Evolutionary conservation across 2,329 filamentous ascomycete genomes (phyloP), one percentile per base, ranked within the genome.

Genomic region (Tolypocladium nubicola): DNA sequence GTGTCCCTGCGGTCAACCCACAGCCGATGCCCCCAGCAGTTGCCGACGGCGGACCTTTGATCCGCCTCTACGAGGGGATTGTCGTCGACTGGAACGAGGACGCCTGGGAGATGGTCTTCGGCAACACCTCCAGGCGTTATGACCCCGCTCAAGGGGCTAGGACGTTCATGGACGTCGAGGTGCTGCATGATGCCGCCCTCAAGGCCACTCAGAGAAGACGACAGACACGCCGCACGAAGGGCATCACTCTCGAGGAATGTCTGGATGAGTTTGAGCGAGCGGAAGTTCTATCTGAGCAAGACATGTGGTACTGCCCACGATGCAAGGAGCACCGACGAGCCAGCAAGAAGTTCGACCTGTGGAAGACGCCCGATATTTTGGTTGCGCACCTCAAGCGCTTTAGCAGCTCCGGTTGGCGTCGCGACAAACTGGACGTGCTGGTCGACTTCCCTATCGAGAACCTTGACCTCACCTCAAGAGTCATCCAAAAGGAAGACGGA

Each of bases 341-440:
- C 23, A 92, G 87, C 74, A 99, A 99, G 77, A 97, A 94, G 67
- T 90, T 99, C 56, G 92, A 97, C 68, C 82, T 99, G 21, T 99
- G 94, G 94, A 97, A 93, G 68, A 87, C 89, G 2, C 94, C 94
- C 0, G 94, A 99, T 70, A 95, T 97, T 60, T 81, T 99, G 19
- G 88, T 97, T 49, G 88, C 97, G 60, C 94, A 99, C 68, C 79
- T 99, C 54, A 99, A 99, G 78, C 85, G 94, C 8, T 99, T 99
- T 71, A 96, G 90, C 68, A 91, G 88, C 30, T 88, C 86, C 63
- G 85, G 89, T 19, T 87, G 80, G 60, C 87, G 92, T 63, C 80
- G 92, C 57, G 91, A 97, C 71, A 99, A 99, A 77, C 80, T 99
- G 52, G 92, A 97, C 65, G 86, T 92, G 9, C 75, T 89, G 11